Evolutionary conservation across 495 filamentous ascomycete genomes (phyloP).

Genomic region (Articulospora tetracladia): DNA sequence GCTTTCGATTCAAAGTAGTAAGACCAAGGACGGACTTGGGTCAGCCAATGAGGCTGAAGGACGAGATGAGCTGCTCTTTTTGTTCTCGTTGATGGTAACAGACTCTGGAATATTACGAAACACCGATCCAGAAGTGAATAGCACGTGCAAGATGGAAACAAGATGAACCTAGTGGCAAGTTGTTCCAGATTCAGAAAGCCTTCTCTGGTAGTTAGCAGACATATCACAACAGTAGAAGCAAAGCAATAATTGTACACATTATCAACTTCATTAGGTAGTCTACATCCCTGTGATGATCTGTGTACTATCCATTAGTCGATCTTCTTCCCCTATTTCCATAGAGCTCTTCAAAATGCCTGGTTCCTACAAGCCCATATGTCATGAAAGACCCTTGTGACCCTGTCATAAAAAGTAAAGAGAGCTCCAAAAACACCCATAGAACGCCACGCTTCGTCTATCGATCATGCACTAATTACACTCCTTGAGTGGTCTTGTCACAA

Average conservation of each 20-base stretch:
- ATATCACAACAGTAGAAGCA: background rate
- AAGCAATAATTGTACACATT: background rate
- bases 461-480: slow-evolving; percentile 6
- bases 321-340: background rate
- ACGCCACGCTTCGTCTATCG: slow-evolving; percentile 6
- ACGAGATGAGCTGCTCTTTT: too few species aligned
- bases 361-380: background rate
- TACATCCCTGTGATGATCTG: background rate
- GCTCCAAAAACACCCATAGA: background rate
- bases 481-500: background rate
- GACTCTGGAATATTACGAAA: too few species aligned
- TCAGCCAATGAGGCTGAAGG: too few species aligned
- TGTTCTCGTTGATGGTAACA: too few species aligned
- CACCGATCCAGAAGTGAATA: too few species aligned
- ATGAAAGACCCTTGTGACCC: background rate
- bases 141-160: too few species aligned
- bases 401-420: background rate
- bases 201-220: too few species aligned
- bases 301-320: background rate
- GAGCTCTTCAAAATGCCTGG: background rate
- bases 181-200: too few species aligned
- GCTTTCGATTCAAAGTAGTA: too few species aligned
- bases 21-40: too few species aligned
- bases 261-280: background rate
- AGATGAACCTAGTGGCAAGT: too few species aligned